These are phyloP conservation scores for Byssothecium circinans DNA, from an alignment of 2,329 filamentous ascomycete genomes.

Conservation along the genomic window DNA sequence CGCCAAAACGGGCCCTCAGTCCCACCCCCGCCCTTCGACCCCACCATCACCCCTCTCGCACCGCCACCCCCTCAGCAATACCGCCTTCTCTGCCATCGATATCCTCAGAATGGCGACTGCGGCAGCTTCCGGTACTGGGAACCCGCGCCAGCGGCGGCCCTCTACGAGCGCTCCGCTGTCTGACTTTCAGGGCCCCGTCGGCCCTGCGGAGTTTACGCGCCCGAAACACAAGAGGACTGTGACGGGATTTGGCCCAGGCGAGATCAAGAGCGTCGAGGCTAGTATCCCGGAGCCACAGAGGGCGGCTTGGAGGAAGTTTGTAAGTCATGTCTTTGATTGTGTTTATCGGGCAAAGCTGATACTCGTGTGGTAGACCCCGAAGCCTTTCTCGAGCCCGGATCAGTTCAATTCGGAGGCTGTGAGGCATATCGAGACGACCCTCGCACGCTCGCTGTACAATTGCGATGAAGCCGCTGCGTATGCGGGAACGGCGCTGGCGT, in stretches of 20 bases:
- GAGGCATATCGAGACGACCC: slow-evolving; percentile 91
- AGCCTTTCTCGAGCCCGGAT: slow-evolving; percentile 75
- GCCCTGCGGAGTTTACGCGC: slow-evolving; percentile 76
- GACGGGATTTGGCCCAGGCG: slow-evolving; percentile 84
- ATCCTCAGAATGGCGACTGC: slow-evolving; percentile 30
- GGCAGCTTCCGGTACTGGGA: slow-evolving; percentile 33
- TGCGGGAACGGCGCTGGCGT: slow-evolving; percentile 84
- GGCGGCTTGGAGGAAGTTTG: slow-evolving; percentile 69
- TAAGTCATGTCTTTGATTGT: slow-evolving; percentile 38
- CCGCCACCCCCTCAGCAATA: slow-evolving; percentile 26
- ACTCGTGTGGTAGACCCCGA: slow-evolving; percentile 53
- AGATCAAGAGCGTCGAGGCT: slow-evolving; percentile 94
- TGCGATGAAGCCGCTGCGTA: slow-evolving; percentile 95
- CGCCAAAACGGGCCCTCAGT: slow-evolving; percentile 6
- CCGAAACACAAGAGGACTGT: slow-evolving; percentile 98
- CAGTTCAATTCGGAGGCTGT: slow-evolving; percentile 85
- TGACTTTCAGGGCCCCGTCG: slow-evolving; percentile 82
- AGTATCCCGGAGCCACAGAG: slow-evolving; percentile 86
- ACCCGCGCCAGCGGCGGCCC: slow-evolving; percentile 71
- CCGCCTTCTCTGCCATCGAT: slow-evolving; percentile 30
- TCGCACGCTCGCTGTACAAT: slow-evolving; percentile 96
- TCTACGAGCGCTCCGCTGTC: slow-evolving; percentile 81
- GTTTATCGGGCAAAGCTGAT: not conserved
- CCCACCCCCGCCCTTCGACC: slow-evolving; percentile 23
- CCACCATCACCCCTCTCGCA: slow-evolving; percentile 31